Base-by-base conservation (phyloP, 805 yeast genomes). In the Saccharomycodes ludwigii region DNA sequence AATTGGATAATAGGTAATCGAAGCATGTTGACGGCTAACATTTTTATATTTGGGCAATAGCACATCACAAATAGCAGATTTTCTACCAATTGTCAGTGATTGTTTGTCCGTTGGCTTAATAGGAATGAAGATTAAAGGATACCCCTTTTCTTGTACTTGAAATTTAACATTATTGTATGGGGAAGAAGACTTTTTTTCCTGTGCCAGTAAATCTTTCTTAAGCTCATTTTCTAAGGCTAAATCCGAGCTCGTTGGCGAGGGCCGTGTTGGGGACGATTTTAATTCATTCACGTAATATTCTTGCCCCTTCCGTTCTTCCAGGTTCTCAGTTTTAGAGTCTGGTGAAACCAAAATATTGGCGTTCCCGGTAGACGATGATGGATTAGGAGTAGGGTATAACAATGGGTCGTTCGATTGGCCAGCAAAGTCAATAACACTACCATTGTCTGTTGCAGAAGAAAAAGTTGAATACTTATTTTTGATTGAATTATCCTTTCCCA, bases 321-420 rank as follows among this genome's bases (percentile, higher is more conserved):
- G 26, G 26, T 24, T 15, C 14, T n/a, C 17, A 24, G 15, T 17
- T n/a, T n/a, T n/a, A n/a, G n/a, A n/a, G n/a, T n/a, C n/a, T n/a
- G n/a, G n/a, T n/a, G n/a, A n/a, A n/a, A n/a, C n/a, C n/a, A n/a
- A n/a, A n/a, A n/a, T n/a, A n/a, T n/a, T n/a, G n/a, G n/a, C n/a
- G n/a, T n/a, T 44, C 12, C 71, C 73, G 5, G 59, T 43, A 5
- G 71, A 64, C 1, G 76, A 69, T 1, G 84, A 76, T 1, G 88
- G 85, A 41, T 73, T 69, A 14, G 88, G 88, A 1, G 85, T 77
- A 9, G 83, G 82, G 43, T 73, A 74, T 7, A 60, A 60, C 16
- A 37, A 34, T 5, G 24, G 36, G 27, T 43, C 54, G 35, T 43
- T 6, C 19, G 12, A 21, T 23, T 18, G 27, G 28, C 40, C 32